These are phyloP conservation scores for Penicillium verhagenii DNA, from an alignment of 495 filamentous ascomycete species.

Conservation along the genomic window DNA sequence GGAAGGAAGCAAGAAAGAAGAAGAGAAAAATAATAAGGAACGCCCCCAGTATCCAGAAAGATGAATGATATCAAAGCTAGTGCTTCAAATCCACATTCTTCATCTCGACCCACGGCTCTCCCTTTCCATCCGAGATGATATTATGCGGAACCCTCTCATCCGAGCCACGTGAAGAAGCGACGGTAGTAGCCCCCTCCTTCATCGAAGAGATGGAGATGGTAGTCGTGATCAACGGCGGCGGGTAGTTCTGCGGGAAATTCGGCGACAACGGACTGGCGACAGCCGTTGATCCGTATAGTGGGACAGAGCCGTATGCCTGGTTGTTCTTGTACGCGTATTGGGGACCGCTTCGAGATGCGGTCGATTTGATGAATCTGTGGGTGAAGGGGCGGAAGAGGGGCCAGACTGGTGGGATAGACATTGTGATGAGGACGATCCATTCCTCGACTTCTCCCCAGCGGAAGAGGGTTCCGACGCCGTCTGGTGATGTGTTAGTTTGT, in stretches of 20 bases:
- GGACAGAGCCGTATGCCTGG: conserved; percentile 3
- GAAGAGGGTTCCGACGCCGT: conserved; percentile 23
- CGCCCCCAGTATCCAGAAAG: neutral
- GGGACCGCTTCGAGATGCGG: conserved; percentile 9
- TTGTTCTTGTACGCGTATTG: conserved; percentile 8
- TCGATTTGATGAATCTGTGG: conserved; percentile 24
- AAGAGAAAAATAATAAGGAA: neutral
- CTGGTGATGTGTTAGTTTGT: conserved; percentile 8
- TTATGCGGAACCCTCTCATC: conserved; percentile 9
- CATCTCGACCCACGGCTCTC: conserved; percentile 20
- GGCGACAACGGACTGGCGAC: conserved; percentile 13
- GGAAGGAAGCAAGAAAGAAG: too few species aligned
- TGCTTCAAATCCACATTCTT: conserved; percentile 3
- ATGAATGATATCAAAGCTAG: neutral
- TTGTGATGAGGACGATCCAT: conserved; percentile 28
- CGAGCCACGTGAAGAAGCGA: conserved; percentile 6
- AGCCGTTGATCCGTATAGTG: conserved; percentile 6
- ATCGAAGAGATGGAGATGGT: conserved; percentile 21
- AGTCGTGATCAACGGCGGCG: conserved; percentile 22
- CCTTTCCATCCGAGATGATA: conserved; percentile 5
- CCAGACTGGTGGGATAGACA: conserved; percentile 30
- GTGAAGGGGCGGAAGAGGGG: conserved; percentile 27
- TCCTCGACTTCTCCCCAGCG: conserved; percentile 28
- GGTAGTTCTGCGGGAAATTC: conserved; percentile 12
- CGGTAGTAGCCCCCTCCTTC: conserved; percentile 3